Percentiles rank a stretch among this genome's conserved stretches.
These are phyloP conservation scores for Candida schatavii DNA, from an alignment of 805 yeast species.

Conservation along the genomic window DNA sequence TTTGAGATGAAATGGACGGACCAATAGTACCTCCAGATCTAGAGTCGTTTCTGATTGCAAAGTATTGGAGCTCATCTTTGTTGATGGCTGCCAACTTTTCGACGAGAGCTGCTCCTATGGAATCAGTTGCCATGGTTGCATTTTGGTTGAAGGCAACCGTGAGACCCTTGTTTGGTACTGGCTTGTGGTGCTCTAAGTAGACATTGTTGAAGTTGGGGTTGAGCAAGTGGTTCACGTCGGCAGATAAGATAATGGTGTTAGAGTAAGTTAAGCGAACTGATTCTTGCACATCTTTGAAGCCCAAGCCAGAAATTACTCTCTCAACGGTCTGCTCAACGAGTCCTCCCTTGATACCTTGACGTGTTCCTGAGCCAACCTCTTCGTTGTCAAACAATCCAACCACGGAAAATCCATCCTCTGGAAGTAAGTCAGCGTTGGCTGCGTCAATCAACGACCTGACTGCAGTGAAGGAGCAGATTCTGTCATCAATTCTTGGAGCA, in stretches of 20 bases:
- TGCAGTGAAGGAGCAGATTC: conserved; percentile 78
- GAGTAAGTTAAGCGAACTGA: conserved; percentile 50
- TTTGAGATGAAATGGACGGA: conserved; percentile 58
- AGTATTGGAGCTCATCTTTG: conserved; percentile 68
- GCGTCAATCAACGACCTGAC: conserved; percentile 52
- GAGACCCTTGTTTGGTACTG: conserved; percentile 75
- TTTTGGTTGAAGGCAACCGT: conserved; percentile 72
- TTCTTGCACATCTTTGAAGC: conserved; percentile 19
- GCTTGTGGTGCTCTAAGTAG: conserved; percentile 75
- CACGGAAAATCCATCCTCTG: conserved; percentile 44
- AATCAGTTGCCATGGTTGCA: conserved; percentile 82
- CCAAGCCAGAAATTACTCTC: conserved; percentile 44
- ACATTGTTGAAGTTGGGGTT: conserved; percentile 74
- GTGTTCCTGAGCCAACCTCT: conserved; percentile 77
- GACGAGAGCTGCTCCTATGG: conserved; percentile 64
- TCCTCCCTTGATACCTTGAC: conserved; percentile 83
- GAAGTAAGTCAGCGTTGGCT: conserved; percentile 17
- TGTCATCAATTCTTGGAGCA: conserved; percentile 83
- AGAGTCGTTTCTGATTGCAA: conserved; percentile 82
- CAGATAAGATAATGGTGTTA: conserved; percentile 74
- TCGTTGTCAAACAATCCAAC: conserved; percentile 76
- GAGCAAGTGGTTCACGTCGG: conserved; percentile 79
- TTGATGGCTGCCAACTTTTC: conserved; percentile 67
- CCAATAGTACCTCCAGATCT: conserved; percentile 91
- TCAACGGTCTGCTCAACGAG: conserved; percentile 61